A percentile compares a stretch with the other conserved stretches of the same genome.
phyloP scores from a whole-genome alignment of 176 grass and related monocot species.

The Thalia dealbata region DNA sequence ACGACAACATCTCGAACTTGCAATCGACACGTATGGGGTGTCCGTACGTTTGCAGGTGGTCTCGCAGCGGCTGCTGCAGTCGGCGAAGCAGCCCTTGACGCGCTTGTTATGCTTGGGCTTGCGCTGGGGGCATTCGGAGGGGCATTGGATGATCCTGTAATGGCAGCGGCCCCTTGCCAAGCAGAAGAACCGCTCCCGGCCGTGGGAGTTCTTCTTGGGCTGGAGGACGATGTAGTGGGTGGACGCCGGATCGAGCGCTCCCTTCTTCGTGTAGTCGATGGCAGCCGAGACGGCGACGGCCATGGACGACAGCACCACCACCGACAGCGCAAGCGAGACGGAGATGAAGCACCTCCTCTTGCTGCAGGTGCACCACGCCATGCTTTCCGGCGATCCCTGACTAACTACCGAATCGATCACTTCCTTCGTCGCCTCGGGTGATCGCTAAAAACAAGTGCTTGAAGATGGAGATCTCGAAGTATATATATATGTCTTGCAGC shows the following conservation, averaged over 20 bases:
- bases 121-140: constrained; percentile 14
- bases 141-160: constrained; percentile 20
- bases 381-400: neutral
- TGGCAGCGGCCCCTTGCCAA: constrained; percentile 28
- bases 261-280: neutral
- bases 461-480: too few relatives aligned
- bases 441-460: too few relatives aligned
- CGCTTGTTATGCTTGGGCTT: constrained; percentile 2
- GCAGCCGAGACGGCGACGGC: neutral
- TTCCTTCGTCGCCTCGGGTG: too few relatives aligned
- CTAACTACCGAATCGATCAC: too few relatives aligned
- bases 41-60: constrained; percentile 30
- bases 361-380: neutral
- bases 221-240: constrained; percentile 23
- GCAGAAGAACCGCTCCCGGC: constrained; percentile 33
- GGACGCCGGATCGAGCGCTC: constrained; percentile 6
- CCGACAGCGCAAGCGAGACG: neutral
- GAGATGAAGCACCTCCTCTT: too few relatives aligned
- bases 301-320: neutral
- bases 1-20: too few relatives aligned
- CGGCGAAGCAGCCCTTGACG: constrained; percentile 36
- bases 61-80: constrained; percentile 36
- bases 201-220: neutral
- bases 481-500: too few relatives aligned
- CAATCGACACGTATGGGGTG: too few relatives aligned